Percentiles rank a stretch among this genome's conserved stretches.
These are phyloP conservation scores for Globisporangium irregulare DNA, from an alignment of 352 stramenopile species.

Conservation along the genomic window DNA sequence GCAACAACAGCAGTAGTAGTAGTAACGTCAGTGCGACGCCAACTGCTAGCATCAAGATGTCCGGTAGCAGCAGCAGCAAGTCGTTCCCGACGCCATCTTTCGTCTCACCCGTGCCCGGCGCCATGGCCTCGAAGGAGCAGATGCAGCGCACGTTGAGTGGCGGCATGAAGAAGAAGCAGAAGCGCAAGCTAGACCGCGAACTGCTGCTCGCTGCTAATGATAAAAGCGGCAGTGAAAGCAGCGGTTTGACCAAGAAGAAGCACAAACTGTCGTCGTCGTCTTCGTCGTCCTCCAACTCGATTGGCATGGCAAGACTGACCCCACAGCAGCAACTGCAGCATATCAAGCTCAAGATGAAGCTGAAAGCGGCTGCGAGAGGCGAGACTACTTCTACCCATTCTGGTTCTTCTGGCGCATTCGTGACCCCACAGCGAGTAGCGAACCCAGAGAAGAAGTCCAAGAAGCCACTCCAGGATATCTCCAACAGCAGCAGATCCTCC, in stretches of 20 bases:
- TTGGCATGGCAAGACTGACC: conserved; percentile 1
- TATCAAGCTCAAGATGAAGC: conserved; percentile 17
- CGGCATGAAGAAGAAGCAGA: conserved; percentile 29
- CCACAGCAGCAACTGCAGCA: conserved; percentile 14
- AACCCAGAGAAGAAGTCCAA: conserved; percentile 12
- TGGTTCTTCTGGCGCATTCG: conserved; percentile 3
- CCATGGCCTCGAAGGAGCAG: conserved; percentile 16
- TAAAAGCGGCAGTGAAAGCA: not conserved
- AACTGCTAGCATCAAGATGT: conserved; percentile 2
- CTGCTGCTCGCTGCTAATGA: conserved; percentile 15
- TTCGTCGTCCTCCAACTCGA: not conserved
- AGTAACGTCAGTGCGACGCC: conserved; percentile 9
- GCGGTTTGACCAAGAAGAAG: conserved; percentile 20
- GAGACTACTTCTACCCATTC: not conserved
- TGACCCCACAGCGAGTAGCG: conserved; percentile 1
- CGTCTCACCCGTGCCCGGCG: conserved; percentile 33
- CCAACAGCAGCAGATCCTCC: conserved; percentile 30
- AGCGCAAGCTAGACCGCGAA: conserved; percentile 29
- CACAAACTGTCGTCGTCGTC: conserved; percentile 19
- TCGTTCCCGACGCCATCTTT: conserved; percentile 36
- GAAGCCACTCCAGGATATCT: conserved; percentile 40
- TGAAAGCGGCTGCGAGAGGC: conserved; percentile 14
- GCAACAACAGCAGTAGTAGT: not conserved
- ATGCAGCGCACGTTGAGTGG: conserved; percentile 38
- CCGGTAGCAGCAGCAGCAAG: conserved; percentile 1